These are phyloP conservation scores for Syzygium jambos DNA, from an alignment of 345 rosid genomes.

Conservation along the genomic window DNA sequence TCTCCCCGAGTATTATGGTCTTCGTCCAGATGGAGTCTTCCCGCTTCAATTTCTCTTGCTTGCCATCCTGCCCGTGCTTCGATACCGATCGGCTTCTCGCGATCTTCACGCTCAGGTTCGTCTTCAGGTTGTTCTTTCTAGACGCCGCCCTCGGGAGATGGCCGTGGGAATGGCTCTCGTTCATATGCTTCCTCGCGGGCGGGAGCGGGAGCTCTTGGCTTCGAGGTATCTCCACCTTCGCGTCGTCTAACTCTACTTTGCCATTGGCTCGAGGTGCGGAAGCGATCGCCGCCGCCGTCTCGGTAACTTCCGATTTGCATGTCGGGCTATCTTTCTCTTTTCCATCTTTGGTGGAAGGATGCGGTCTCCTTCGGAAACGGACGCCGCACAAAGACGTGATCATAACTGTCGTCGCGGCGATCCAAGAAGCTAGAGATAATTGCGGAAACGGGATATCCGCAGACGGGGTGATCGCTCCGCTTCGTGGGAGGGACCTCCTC, in stretches of 20 bases:
- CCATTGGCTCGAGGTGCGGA: background rate
- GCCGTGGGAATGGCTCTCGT: conserved; percentile 14
- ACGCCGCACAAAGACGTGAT: conserved; percentile 37
- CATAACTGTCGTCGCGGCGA: conserved; percentile 24
- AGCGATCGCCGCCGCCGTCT: background rate
- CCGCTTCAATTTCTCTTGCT: conserved; percentile 23
- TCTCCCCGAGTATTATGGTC: conserved; percentile 68
- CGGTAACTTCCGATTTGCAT: background rate
- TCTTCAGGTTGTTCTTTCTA: conserved; percentile 4
- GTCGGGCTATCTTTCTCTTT: background rate
- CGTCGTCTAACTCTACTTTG: background rate
- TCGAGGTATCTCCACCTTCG: background rate
- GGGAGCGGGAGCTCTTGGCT: conserved; percentile 26
- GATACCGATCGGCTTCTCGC: background rate
- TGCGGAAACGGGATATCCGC: conserved; percentile 4
- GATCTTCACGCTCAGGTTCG: conserved; percentile 16
- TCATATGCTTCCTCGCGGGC: conserved; percentile 24
- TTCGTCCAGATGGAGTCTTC: conserved; percentile 52
- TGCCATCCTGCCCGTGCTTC: background rate
- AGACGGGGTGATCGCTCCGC: background rate
- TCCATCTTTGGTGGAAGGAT: background rate
- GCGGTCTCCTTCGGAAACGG: conserved; percentile 12
- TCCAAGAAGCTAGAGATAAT: conserved; percentile 10
- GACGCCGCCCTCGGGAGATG: conserved; percentile 2
- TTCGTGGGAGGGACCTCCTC: background rate